Percentiles rank a stretch among this genome's conserved stretches.
Conservation (phyloP, 345 rosid genomes). For the Erucastrum elatum region DNA sequence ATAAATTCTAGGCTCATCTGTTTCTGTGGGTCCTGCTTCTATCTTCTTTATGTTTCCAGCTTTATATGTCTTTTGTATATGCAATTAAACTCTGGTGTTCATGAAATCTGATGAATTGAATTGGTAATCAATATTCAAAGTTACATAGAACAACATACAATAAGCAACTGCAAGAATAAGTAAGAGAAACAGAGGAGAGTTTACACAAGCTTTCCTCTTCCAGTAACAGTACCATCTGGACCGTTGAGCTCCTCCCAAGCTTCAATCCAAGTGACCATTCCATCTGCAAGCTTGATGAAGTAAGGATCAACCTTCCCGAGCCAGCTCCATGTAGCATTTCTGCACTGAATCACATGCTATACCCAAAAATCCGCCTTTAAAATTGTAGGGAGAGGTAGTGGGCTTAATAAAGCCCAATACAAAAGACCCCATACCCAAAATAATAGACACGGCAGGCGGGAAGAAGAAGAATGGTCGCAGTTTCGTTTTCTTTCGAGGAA, state of each 20-base stretch:
- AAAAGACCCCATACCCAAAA: too few relatives aligned
- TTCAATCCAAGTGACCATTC: constrained; percentile 84
- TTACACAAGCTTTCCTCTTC: background rate
- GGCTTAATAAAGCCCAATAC: too few relatives aligned
- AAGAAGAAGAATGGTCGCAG: too few relatives aligned
- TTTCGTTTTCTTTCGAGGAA: too few relatives aligned
- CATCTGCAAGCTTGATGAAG: constrained; percentile 69
- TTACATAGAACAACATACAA: background rate
- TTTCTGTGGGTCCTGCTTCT: constrained; percentile 4
- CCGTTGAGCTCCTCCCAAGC: constrained; percentile 89
- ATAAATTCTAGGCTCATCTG: constrained; percentile 52
- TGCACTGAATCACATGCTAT: constrained; percentile 47
- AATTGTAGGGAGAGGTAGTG: too few relatives aligned
- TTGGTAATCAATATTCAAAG: background rate
- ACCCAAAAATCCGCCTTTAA: too few relatives aligned
- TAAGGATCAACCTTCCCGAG: constrained; percentile 73
- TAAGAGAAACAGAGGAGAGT: constrained; percentile 7
- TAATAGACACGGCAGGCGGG: too few relatives aligned
- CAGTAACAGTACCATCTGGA: constrained; percentile 1
- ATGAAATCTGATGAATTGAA: constrained; percentile 6
- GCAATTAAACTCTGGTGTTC: background rate
- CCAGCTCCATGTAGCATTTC: constrained; percentile 70
- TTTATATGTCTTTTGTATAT: background rate
- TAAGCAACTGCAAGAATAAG: background rate
- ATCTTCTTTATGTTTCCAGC: background rate